A percentile compares a stretch with the other conserved stretches of the same genome.
phyloP scores from a whole-genome alignment of 768 basidiomycete species.

The Suillus decipiens region DNA sequence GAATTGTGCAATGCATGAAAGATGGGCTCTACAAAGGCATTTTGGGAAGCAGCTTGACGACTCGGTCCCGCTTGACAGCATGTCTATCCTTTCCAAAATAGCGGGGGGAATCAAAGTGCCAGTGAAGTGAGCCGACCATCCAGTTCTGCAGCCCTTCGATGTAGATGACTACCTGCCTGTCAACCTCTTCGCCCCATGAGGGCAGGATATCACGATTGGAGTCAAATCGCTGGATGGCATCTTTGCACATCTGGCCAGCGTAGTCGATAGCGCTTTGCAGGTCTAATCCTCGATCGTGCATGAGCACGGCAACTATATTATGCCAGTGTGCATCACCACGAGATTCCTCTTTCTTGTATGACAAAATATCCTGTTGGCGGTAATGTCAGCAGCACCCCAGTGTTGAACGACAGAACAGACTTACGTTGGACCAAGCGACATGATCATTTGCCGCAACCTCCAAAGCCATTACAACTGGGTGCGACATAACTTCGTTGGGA shows the following conservation, averaged over 20 bases:
- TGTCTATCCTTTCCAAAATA: constrained; percentile 34
- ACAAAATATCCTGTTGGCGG: constrained; percentile 61
- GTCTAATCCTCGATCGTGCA: constrained; percentile 53
- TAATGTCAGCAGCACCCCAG: constrained; percentile 4
- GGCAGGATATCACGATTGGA: constrained; percentile 50
- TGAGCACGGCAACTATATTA: constrained; percentile 45
- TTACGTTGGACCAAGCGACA: constrained; percentile 49
- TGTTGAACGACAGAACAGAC: constrained; percentile 8
- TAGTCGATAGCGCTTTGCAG: constrained; percentile 65
- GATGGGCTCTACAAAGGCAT: constrained; percentile 17
- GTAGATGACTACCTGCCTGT: constrained; percentile 57
- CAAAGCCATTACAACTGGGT: constrained; percentile 48
- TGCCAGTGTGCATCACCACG: constrained; percentile 55
- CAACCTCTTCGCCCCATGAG: constrained; percentile 61
- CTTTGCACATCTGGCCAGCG: constrained; percentile 44
- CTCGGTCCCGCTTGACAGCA: constrained; percentile 53
- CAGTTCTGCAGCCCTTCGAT: constrained; percentile 64
- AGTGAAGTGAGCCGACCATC: constrained; percentile 72
- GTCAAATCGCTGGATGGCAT: constrained; percentile 54
- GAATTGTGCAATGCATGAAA: too few species aligned
- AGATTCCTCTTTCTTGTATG: constrained; percentile 71
- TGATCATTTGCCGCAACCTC: constrained; percentile 51
- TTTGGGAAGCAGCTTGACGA: constrained; percentile 52
- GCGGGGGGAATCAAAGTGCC: constrained; percentile 69
- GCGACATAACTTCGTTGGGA: constrained; percentile 52